Base-by-base conservation (phyloP, 345 rosid species). In the Eucalyptus viminalis region DNA sequence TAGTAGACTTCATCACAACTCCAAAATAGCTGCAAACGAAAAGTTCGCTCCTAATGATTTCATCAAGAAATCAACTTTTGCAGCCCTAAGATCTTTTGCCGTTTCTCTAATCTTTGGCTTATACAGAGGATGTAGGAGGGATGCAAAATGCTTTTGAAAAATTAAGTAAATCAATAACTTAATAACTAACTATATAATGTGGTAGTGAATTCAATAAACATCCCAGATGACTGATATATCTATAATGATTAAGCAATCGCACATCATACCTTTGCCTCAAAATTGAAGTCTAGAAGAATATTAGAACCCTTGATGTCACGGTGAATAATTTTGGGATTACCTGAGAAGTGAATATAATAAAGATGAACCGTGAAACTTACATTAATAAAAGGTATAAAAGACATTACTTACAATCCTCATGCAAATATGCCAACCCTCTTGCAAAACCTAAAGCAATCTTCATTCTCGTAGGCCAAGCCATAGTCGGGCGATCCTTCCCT, bases 291-390 rank as follows among this genome's bases (percentile, higher is more conserved):
- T 56, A 96, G 88, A 80, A 97, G 97, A 91, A 97, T 97, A 89
- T 97, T 97, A 49, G 99, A 91, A 87, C 95, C 94, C 91, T 97
- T 97, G 27, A 97, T 97, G 92, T 97, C 99, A 37, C 99, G 96
- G 88, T 97, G 99, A 91, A 97, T 95, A 90, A 97, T 94, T 92
- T 93, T 96, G 56, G 98, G 98, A 11, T 92, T 92, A 94, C 98
- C 98, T 97, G 92, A 86, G 86, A 56, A 90, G 65, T 21, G 45
- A 80, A 44, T 56, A 14, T 5, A 76, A 51, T 45, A 45, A 76
- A 47, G 40, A 86, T 50, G 87, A 31, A 86, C 22, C 1, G 9
- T 0, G 11, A 86, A 86, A 67, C 50, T 67, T 11, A 17, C 8
- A 3, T 0, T 44, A 50, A 11, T 21, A 11, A 4, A 34, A 43